These are phyloP conservation scores for Suillus americanus DNA, from an alignment of 768 basidiomycete species.

Conservation along the genomic window DNA sequence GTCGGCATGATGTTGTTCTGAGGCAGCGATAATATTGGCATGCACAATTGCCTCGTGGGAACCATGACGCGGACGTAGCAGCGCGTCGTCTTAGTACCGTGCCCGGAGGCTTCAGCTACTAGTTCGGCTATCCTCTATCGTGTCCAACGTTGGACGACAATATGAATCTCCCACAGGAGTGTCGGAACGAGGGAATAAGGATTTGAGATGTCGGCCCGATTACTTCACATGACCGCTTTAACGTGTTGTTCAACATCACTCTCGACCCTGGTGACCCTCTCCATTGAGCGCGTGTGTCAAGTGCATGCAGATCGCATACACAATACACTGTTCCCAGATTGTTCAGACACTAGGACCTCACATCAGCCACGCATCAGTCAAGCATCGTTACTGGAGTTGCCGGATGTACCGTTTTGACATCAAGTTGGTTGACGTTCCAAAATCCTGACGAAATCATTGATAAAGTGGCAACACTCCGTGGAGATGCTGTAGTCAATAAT, in stretches of 20 bases:
- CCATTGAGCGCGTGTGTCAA: constrained; percentile 29
- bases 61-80: neutral
- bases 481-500: too few species aligned
- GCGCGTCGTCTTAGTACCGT: too few species aligned
- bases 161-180: constrained; percentile 20
- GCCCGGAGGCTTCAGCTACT: constrained; percentile 16
- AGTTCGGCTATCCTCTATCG: constrained; percentile 39
- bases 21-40: neutral
- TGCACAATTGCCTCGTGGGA: neutral
- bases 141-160: constrained; percentile 30
- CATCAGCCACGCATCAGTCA: neutral
- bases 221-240: constrained; percentile 30
- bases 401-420: neutral
- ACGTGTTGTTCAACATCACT: constrained; percentile 40
- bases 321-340: constrained; percentile 11
- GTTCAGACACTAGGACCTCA: neutral
- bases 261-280: constrained; percentile 30
- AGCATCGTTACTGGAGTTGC: neutral
- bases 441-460: too few species aligned
- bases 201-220: constrained; percentile 41
- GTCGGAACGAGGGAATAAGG: constrained; percentile 28
- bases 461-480: too few species aligned
- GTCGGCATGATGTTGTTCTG: neutral
- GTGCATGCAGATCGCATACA: constrained; percentile 15
- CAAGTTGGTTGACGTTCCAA: too few species aligned